Evolutionary conservation across 345 rosid genomes (phyloP).

Genomic region (Citrus medica): DNA sequence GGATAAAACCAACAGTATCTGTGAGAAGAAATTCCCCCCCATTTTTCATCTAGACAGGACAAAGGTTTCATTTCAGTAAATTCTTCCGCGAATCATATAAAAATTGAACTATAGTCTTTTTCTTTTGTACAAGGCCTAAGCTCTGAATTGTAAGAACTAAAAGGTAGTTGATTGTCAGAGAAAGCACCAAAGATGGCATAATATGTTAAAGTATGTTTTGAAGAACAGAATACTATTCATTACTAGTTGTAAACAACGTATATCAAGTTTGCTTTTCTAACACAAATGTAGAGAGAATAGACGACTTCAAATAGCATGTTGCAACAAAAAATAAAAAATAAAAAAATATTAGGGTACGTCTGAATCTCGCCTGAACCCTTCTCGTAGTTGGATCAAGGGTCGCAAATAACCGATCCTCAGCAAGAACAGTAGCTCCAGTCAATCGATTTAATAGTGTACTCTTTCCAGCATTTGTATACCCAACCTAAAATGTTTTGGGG

Average conservation of each 20-base stretch:
- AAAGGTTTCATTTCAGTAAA: constrained; percentile 13
- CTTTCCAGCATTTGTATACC: constrained; percentile 98
- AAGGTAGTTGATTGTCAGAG: background rate
- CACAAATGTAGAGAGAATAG: constrained; percentile 1
- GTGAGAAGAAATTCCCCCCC: constrained; percentile 90
- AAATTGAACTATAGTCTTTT: background rate
- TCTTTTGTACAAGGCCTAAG: background rate
- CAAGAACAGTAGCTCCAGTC: constrained; percentile 94
- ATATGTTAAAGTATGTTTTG: background rate
- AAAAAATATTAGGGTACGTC: constrained; percentile 8
- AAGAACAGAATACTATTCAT: constrained; percentile 7
- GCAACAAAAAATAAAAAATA: background rate
- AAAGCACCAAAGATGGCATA: background rate
- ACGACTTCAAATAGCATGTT: background rate
- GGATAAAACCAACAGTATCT: constrained; percentile 96
- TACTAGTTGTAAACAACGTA: constrained; percentile 1
- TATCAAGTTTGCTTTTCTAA: constrained; percentile 5
- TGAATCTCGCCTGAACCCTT: constrained; percentile 83
- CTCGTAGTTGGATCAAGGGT: constrained; percentile 97
- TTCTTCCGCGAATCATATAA: background rate
- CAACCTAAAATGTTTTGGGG: constrained; percentile 52
- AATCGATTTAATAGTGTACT: constrained; percentile 80
- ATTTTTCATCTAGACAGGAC: constrained; percentile 58
- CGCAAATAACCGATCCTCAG: constrained; percentile 84
- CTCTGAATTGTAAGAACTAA: background rate